Conservation (phyloP, 495 filamentous ascomycete species). For the Elaphomyces granulatus region DNA sequence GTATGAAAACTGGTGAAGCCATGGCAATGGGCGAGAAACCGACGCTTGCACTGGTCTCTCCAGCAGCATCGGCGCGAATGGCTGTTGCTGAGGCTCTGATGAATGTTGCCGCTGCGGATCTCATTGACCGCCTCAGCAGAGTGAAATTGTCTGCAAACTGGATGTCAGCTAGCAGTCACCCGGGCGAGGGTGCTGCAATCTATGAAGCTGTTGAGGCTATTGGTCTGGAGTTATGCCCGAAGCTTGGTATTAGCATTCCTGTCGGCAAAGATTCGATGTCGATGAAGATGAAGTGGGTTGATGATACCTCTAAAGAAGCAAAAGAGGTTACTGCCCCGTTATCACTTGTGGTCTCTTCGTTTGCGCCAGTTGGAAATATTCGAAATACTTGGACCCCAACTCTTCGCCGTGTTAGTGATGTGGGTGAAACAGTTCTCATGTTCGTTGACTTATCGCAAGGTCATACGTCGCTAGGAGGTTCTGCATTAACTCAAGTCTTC, state of each 20-base stretch:
- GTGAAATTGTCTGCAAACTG: slow-evolving; percentile 91
- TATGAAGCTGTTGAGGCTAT: slow-evolving; percentile 93
- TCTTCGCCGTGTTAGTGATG: slow-evolving; percentile 66
- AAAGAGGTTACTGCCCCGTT: slow-evolving; percentile 88
- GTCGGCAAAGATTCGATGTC: slow-evolving; percentile 97
- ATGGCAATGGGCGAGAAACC: slow-evolving; percentile 98
- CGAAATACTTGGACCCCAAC: slow-evolving; percentile 87
- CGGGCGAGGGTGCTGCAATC: slow-evolving; percentile 83
- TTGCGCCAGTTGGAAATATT: slow-evolving; percentile 65
- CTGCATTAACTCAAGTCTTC: slow-evolving; percentile 85
- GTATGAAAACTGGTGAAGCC: slow-evolving; percentile 71
- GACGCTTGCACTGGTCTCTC: slow-evolving; percentile 74
- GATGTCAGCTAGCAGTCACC: slow-evolving; percentile 93
- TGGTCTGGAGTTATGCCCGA: slow-evolving; percentile 71
- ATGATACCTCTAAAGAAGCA: slow-evolving; percentile 44
- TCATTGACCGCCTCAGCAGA: slow-evolving; percentile 58
- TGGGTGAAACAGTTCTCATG: slow-evolving; percentile 78
- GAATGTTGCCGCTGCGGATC: slow-evolving; percentile 80
- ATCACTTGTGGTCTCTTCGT: slow-evolving; percentile 80
- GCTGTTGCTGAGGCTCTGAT: slow-evolving; percentile 87
- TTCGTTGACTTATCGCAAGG: slow-evolving; percentile 79
- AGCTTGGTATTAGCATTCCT: slow-evolving; percentile 79
- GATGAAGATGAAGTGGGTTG: slow-evolving; percentile 96
- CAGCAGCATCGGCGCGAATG: slow-evolving; percentile 90
- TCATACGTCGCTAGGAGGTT: slow-evolving; percentile 71